Conservation (phyloP, 2,329 filamentous ascomycete species). For the Alternaria brassicae region DNA sequence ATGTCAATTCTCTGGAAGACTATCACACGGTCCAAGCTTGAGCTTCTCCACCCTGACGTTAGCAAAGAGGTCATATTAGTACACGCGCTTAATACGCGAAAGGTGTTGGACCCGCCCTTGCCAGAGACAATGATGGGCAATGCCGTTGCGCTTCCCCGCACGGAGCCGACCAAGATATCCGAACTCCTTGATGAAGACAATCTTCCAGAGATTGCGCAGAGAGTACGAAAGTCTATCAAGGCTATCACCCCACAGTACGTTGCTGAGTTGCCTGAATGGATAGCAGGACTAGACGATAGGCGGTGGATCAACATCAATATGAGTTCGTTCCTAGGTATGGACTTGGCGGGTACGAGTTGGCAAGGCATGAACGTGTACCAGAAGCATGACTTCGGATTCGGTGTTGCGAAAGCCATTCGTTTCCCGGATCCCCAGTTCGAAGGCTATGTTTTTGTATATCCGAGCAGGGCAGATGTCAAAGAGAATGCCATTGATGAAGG, state of each 20-base stretch:
- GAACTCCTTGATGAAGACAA: constrained; percentile 14
- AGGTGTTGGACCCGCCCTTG: constrained; percentile 27
- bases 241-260: constrained; percentile 28
- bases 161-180: constrained; percentile 16
- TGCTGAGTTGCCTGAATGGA: constrained; percentile 27
- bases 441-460: constrained; percentile 27
- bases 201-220: constrained; percentile 25
- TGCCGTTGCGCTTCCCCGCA: constrained; percentile 24
- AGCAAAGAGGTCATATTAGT: constrained; percentile 16
- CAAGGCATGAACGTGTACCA: constrained; percentile 31
- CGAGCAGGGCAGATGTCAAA: constrained; percentile 17
- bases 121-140: constrained; percentile 31
- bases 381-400: constrained; percentile 43
- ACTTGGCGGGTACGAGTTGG: constrained; percentile 37
- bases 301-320: constrained; percentile 30
- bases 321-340: constrained; percentile 34
- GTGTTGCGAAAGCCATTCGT: constrained; percentile 22
- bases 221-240: constrained; percentile 32
- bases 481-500: constrained; percentile 21
- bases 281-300: constrained; percentile 29
- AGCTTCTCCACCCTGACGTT: constrained; percentile 23
- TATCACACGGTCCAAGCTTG: constrained; percentile 26
- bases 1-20: constrained; percentile 33
- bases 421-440: constrained; percentile 27
- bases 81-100: constrained; percentile 35